These are phyloP conservation scores for Penicillium herquei DNA, from an alignment of 495 filamentous ascomycete species.

Conservation along the genomic window DNA sequence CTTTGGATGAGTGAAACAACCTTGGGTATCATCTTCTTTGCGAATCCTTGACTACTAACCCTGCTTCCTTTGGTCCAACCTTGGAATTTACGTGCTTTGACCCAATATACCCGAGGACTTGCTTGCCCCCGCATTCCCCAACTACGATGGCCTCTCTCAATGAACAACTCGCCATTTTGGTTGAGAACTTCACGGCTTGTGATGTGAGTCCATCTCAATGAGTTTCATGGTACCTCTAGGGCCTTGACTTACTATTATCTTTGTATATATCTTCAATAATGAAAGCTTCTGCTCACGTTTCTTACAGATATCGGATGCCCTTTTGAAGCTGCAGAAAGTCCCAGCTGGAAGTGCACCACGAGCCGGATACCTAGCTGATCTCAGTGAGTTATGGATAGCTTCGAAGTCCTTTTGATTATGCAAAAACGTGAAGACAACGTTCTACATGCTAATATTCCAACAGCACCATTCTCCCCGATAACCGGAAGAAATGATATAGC, in stretches of 20 bases:
- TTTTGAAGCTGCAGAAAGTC: conserved; percentile 57
- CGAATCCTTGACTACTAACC: too few species aligned
- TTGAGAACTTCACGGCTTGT: conserved; percentile 45
- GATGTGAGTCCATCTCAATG: conserved; percentile 34
- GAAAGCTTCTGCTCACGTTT: too few species aligned
- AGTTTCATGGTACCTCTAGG: not conserved
- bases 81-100: too few species aligned
- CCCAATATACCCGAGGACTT: too few species aligned
- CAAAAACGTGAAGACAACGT: not conserved
- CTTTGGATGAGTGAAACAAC: too few species aligned
- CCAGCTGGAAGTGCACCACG: conserved; percentile 31
- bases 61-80: too few species aligned
- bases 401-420: not conserved
- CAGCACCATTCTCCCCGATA: conserved; percentile 35
- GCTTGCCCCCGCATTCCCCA: conserved; percentile 8
- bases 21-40: too few species aligned
- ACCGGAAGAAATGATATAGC: conserved; percentile 28
- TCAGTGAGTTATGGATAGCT: conserved; percentile 38
- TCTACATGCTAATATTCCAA: conserved; percentile 2
- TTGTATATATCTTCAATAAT: too few species aligned
- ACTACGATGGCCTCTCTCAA: conserved; percentile 30
- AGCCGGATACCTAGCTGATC: conserved; percentile 61
- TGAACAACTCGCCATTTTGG: conserved; percentile 33
- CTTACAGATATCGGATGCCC: conserved; percentile 58
- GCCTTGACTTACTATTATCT: not conserved